These are phyloP conservation scores for Omphalotus olearius DNA, from an alignment of 1,284 basidiomycete species.

Conservation along the genomic window DNA sequence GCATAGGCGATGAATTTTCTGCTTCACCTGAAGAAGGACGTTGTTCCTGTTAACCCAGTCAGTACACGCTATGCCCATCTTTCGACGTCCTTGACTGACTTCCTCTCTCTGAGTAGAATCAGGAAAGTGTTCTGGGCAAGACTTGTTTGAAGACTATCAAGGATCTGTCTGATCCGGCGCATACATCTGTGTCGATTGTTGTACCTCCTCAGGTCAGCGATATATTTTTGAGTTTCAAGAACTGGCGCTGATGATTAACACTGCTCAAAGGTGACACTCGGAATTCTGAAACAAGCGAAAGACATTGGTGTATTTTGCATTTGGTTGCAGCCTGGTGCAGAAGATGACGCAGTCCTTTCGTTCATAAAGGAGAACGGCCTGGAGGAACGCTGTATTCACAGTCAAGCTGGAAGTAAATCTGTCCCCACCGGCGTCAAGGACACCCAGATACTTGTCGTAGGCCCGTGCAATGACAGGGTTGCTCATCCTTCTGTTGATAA, in stretches of 20 bases:
- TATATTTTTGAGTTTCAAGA: neutral
- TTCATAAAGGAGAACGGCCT: constrained; percentile 48
- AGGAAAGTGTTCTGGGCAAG: constrained; percentile 47
- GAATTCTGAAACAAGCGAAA: constrained; percentile 60
- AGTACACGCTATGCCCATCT: too few species aligned
- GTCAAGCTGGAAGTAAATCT: too few species aligned
- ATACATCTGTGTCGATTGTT: constrained; percentile 77
- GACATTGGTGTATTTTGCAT: constrained; percentile 57
- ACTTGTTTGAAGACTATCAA: constrained; percentile 47
- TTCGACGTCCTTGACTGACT: too few species aligned
- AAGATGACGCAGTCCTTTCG: constrained; percentile 45
- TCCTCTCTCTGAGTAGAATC: too few species aligned
- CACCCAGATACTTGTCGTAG: too few species aligned
- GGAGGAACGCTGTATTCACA: constrained; percentile 26
- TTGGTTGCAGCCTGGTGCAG: constrained; percentile 86
- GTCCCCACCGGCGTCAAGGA: too few species aligned
- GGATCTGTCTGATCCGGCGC: constrained; percentile 53
- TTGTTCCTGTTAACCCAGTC: too few species aligned
- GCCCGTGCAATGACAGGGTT: too few species aligned
- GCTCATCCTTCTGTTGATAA: too few species aligned
- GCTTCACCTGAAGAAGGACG: too few species aligned
- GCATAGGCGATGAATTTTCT: constrained; percentile 46
- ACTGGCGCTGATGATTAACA: constrained; percentile 15
- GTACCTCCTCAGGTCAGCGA: constrained; percentile 61
- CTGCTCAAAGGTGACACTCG: constrained; percentile 56